Evolutionary conservation across 148 eudicot genomes (phyloP), one percentile per base, ranked within the genome.

Genomic region (Cornus controversa): DNA sequence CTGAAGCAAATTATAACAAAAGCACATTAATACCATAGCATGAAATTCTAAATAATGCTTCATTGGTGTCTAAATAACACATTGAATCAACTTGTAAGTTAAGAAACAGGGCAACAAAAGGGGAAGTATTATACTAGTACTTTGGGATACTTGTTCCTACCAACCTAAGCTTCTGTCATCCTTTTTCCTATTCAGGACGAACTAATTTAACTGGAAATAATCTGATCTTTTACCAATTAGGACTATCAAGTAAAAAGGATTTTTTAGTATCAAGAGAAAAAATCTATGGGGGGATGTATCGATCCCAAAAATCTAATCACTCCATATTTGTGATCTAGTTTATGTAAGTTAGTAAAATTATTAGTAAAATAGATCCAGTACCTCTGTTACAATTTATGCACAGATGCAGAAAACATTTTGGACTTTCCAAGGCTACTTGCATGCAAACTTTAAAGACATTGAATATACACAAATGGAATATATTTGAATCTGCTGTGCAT

Each of bases 1-100:
- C 95, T 91, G 92, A 67, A 81, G 26, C 28, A 79, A 74, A 73
- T 23, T 10, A 66, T 26, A 70, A 80, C 23, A 37, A 72, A 36
- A 54, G 63, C 45, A 37, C 24, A 63, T 79, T 5, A 72, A 15
- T 72, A 62, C 18, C 40, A 22, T 36, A 65, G 28, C 9, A 47
- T 60, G 9, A 60, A 60, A 13, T 50, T 13, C 1, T 60, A 60
- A 60, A 18, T 18, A 60, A 6, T 0, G 24, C 5, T n/a, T n/a
- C n/a, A n/a, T n/a, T n/a, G 8, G 23, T n/a, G 23, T 20, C 8
- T 60, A 18, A 22, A 2, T n/a, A 60, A 8, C 25, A 20, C 8
- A 60, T 5, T 22, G 24, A 22, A 18, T 25, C 64, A 60, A 20
- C 64, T 60, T 1, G 24, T 60, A n/a, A 60, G 24, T 60, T 54